Evolutionary conservation across 768 basidiomycete genomes (phyloP).

Genomic region (Russula earlei): DNA sequence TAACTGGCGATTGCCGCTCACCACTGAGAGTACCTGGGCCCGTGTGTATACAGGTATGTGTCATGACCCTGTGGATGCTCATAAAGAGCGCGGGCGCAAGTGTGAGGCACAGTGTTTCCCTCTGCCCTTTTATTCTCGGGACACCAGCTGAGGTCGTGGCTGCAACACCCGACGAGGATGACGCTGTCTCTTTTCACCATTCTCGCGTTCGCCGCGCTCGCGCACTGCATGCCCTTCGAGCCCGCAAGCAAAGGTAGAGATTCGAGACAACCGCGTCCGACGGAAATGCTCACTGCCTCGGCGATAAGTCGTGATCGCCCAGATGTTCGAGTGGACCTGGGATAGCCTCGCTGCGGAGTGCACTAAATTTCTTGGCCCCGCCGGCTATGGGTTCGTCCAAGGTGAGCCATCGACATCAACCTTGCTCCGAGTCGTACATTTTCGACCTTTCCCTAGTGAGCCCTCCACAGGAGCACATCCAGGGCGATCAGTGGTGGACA

Average conservation of each 20-base stretch:
- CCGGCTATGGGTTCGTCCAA: constrained; percentile 58
- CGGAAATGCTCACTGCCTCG: neutral
- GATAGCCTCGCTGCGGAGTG: constrained; percentile 52
- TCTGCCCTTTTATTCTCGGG: neutral
- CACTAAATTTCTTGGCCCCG: constrained; percentile 53
- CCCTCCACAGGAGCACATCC: constrained; percentile 49
- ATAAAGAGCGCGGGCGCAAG: neutral
- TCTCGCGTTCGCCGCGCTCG: neutral
- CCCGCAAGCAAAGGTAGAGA: neutral
- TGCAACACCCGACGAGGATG: neutral
- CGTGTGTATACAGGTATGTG: too few species aligned
- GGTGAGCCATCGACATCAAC: constrained; percentile 26
- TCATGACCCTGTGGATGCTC: too few species aligned
- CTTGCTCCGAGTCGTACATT: neutral
- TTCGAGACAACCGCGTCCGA: too few species aligned
- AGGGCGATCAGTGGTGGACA: constrained; percentile 62
- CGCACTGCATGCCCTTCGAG: neutral
- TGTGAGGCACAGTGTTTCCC: neutral
- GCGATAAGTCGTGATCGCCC: constrained; percentile 41
- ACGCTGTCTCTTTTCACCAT: neutral
- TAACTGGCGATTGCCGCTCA: too few species aligned
- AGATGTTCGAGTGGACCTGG: constrained; percentile 62
- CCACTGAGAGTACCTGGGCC: too few species aligned
- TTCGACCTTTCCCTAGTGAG: constrained; percentile 26
- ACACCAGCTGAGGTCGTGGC: neutral